Evolutionary conservation across 371 early-diverging fungal genomes (phyloP), one percentile per base, ranked within the genome.

Genomic region (Mucor mucedo): DNA sequence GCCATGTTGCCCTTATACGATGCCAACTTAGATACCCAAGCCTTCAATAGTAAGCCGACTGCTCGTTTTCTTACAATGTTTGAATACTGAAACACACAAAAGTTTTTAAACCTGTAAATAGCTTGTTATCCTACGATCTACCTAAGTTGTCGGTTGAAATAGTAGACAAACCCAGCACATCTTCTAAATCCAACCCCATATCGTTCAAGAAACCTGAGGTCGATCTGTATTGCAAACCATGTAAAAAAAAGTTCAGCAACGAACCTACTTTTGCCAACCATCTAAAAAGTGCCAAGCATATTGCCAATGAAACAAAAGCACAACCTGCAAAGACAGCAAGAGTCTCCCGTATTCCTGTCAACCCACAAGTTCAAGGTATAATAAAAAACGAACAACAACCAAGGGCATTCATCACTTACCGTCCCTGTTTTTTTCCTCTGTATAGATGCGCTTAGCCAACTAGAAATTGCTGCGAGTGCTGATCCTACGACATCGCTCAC

Each of bases 241-340:
- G 81, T 48, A 80, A 76, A 44, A 80, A 78, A 38, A 80, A 78
- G 45, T 80, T 80, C 47, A 76, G 57, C 38, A 78, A 78, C 41
- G 69, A 65, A 14, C 65, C 73, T 14, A 80, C 78, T 0, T 76
- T 59, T 62, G 60, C 68, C 28, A 69, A 72, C 13, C 81, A 80
- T 41, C 35, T 80, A 35, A 80, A 78, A 30, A 80, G 81, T 53
- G 74, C 78, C 27, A 80, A 80, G 32, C 81, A 80, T 57, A 63
- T 78, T 48, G 73, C 78, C 5, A 78, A 73, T 49, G 63, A 79
- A 68, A 72, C 69, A 49, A 72, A 70, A 52, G 33, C 42, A 14
- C 52, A 32, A 13, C 54, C 64, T 5, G 27, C 11, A 52, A 58
- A 29, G 13, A 54, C 66, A 11, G 27, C 13, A 3, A 16, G 44